Evolutionary conservation across 148 eudicot species (phyloP), one percentile per base, ranked within the genome.

Genomic region (Drosera capensis): DNA sequence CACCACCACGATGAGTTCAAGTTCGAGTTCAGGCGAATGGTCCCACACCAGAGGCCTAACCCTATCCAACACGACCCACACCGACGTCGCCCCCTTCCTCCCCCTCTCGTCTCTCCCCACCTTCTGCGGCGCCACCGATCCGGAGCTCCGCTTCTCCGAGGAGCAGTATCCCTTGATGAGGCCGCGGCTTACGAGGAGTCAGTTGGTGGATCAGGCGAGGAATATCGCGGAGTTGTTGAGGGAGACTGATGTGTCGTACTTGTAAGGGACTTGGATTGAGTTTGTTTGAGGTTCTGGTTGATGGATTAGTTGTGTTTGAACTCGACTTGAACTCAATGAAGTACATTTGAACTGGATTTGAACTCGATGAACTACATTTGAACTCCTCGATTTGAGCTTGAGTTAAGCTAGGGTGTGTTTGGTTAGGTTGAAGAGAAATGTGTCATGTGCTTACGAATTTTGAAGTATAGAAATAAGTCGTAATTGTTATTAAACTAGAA

Each of bases 31-130:
- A 8, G 71, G 52, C 49, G 72, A 59, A 5, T 73, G 62, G 54
- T 55, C 67, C 35, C 75, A 67, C 26, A 75, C 71, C 19, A 56
- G 68, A 58, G 94, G 97, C 48, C 67, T 90, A 49, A 73, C 68
- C 48, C 78, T 90, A 22, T 52, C 82, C 5, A 90, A 90, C 57
- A 80, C 93, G 2, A 52, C 76, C 23, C 93, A 90, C 56, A 78
- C 95, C 2, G 95, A 90, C 20, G 79, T 90, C 8, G 95, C 97
- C 5, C 74, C 97, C 41, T 75, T 87, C 67, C 56, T 84, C 67
- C 87, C 97, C 22, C 42, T 90, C 51, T 95, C 97, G 29, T 75
- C 93, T 30, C 76, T 90, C 18, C 97, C 97, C 42, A 77, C 80
- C 9, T 75, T 75, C 49, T 78, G 82, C 26, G 97, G 97, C 9